Percentiles rank a stretch among this genome's conserved stretches.
Evolutionary conservation across 2,329 filamentous ascomycete species (phyloP).

Genomic region (Colletotrichum lentis): DNA sequence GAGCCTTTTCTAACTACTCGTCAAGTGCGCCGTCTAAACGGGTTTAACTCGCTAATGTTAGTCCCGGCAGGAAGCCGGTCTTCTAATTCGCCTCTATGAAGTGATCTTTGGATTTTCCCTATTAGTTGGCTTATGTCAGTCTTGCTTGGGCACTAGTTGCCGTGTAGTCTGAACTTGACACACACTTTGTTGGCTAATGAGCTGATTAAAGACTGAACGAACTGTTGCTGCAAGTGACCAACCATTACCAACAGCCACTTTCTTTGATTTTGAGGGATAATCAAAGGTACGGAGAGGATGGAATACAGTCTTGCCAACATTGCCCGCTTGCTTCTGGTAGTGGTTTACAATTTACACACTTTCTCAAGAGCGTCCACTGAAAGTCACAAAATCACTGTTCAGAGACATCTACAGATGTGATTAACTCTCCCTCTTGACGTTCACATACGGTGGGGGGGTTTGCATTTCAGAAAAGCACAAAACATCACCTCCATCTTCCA

Average conservation of each 20-base stretch:
- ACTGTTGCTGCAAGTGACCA: background rate
- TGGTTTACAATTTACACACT: background rate
- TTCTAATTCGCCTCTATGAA: slow-evolving; percentile 51
- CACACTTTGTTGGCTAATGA: too few species aligned
- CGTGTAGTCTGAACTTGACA: too few species aligned
- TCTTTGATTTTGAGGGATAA: background rate
- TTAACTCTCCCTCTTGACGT: too few species aligned
- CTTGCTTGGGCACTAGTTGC: too few species aligned
- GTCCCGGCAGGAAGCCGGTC: slow-evolving; percentile 39
- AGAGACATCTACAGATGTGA: too few species aligned
- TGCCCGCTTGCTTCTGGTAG: background rate
- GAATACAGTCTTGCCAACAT: background rate
- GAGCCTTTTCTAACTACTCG: slow-evolving; percentile 34
- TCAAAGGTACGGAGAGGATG: background rate
- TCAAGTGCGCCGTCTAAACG: slow-evolving; percentile 23
- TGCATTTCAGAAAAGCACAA: too few species aligned
- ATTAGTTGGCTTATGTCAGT: too few species aligned
- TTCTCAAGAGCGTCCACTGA: too few species aligned
- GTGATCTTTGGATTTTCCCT: slow-evolving; percentile 44
- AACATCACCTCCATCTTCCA: too few species aligned
- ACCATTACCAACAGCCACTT: background rate
- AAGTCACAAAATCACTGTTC: too few species aligned
- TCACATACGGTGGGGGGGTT: too few species aligned
- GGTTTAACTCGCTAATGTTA: slow-evolving; percentile 42
- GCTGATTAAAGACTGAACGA: background rate